Conservation (phyloP, 371 early-diverging fungal species). For the Dichotomocladium elegans region DNA sequence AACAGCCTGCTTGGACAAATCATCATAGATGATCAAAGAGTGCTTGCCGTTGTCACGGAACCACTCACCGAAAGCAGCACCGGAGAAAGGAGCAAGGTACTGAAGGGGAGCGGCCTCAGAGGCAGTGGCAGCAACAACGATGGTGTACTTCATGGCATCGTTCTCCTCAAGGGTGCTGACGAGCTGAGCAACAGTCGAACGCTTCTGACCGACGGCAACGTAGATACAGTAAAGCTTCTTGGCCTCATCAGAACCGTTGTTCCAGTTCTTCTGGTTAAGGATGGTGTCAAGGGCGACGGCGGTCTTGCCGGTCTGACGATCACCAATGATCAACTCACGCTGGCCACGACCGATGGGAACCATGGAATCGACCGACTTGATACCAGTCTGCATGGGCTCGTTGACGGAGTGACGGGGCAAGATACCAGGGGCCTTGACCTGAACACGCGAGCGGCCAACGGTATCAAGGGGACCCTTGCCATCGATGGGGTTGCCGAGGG, state of each 20-base stretch:
- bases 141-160: conserved; percentile 79
- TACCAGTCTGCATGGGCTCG: conserved; percentile 97
- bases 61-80: conserved; percentile 90
- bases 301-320: conserved; percentile 97
- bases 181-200: conserved; percentile 96
- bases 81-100: conserved; percentile 95
- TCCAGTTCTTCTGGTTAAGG: conserved; percentile 96
- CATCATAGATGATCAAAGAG: conserved; percentile 92
- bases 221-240: conserved; percentile 88
- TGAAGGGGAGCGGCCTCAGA: conserved; percentile 95
- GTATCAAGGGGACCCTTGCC: conserved; percentile 91
- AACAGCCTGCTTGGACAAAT: conserved; percentile 97
- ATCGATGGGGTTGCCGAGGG: conserved; percentile 96
- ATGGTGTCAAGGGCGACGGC: conserved; percentile 95
- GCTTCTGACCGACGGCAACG: conserved; percentile 96
- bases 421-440: conserved; percentile 97
- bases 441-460: conserved; percentile 80
- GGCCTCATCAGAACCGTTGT: conserved; percentile 58
- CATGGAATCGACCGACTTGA: conserved; percentile 98
- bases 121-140: conserved; percentile 95
- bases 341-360: conserved; percentile 98
- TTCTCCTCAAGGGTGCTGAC: conserved; percentile 93
- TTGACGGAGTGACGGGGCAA: conserved; percentile 95
- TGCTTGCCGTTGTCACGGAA: conserved; percentile 97
- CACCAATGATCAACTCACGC: conserved; percentile 98